Evolutionary conservation across 176 grass and related monocot genomes (phyloP).

Genomic region (Avena eriantha): DNA sequence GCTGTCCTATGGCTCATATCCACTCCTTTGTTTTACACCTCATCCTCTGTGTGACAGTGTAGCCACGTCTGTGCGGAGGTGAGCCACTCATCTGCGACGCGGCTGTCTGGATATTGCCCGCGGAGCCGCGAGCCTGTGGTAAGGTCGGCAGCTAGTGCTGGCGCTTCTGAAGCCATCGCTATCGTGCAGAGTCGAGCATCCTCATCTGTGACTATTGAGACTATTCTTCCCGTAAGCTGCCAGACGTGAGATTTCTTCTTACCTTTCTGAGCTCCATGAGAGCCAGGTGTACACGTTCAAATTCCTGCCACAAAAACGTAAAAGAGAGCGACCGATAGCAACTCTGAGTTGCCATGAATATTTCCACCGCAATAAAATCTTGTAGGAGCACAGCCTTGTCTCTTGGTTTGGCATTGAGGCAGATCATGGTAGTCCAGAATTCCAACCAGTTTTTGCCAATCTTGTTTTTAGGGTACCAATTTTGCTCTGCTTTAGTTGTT

Average conservation of each 20-base stretch:
- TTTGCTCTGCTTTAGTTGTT: neutral
- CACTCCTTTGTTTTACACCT: neutral
- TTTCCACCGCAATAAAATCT: neutral
- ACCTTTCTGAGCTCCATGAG: neutral
- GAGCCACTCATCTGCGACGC: conserved; percentile 19
- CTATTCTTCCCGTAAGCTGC: neutral
- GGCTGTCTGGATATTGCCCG: conserved; percentile 39
- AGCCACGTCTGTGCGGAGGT: conserved; percentile 39
- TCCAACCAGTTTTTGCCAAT: neutral
- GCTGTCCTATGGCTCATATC: neutral
- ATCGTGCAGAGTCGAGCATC: conserved; percentile 22
- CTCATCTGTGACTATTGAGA: neutral
- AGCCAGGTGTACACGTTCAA: neutral
- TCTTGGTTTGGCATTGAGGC: neutral
- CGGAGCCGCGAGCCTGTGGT: conserved; percentile 32
- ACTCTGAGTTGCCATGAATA: conserved; percentile 10
- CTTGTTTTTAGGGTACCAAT: neutral
- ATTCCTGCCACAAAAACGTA: conserved; percentile 12
- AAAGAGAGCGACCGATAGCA: neutral
- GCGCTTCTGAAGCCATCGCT: conserved; percentile 23
- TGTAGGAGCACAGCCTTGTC: neutral
- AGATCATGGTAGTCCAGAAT: neutral
- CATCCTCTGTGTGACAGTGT: neutral
- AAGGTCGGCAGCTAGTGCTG: conserved; percentile 6
- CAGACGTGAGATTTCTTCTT: conserved; percentile 31